Conservation (phyloP, 1,284 basidiomycete genomes). For the Cryptococcus hybrid region DNA sequence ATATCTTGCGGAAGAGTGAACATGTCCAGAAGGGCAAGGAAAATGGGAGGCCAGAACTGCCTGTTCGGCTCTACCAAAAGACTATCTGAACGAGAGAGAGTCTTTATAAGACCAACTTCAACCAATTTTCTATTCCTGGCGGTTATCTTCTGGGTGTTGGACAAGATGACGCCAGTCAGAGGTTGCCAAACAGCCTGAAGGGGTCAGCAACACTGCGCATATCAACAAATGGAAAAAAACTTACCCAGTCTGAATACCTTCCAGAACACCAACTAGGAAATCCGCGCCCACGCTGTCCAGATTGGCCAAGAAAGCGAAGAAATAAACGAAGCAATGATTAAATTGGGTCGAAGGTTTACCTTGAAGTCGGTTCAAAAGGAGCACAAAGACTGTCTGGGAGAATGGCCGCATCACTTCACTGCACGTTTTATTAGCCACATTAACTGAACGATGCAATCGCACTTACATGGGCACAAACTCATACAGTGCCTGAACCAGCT, state of each 20-base stretch:
- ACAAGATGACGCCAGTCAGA: slow-evolving; percentile 77
- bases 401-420: slow-evolving; percentile 70
- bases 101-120: slow-evolving; percentile 74
- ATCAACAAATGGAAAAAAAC: slow-evolving; percentile 22
- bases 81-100: slow-evolving; percentile 69
- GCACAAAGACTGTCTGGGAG: slow-evolving; percentile 74
- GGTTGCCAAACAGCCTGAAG: slow-evolving; percentile 75
- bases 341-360: slow-evolving; percentile 87
- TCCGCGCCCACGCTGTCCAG: slow-evolving; percentile 76
- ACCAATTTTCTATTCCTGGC: slow-evolving; percentile 80
- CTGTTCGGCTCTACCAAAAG: slow-evolving; percentile 67
- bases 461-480: slow-evolving; percentile 71
- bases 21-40: slow-evolving; percentile 73
- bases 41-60: slow-evolving; percentile 65
- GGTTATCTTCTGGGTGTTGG: slow-evolving; percentile 76
- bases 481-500: slow-evolving; percentile 75
- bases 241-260: slow-evolving; percentile 82
- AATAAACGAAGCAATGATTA: slow-evolving; percentile 77
- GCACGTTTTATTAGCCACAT: slow-evolving; percentile 1
- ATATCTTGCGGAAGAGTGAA: slow-evolving; percentile 72
- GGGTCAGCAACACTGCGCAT: not conserved
- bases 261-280: slow-evolving; percentile 70
- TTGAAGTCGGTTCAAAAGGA: slow-evolving; percentile 81
- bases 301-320: slow-evolving; percentile 72
- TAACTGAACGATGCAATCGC: not conserved